Conservation (phyloP, 345 rosid genomes). For the rapeseed (Brassica napus) region DNA sequence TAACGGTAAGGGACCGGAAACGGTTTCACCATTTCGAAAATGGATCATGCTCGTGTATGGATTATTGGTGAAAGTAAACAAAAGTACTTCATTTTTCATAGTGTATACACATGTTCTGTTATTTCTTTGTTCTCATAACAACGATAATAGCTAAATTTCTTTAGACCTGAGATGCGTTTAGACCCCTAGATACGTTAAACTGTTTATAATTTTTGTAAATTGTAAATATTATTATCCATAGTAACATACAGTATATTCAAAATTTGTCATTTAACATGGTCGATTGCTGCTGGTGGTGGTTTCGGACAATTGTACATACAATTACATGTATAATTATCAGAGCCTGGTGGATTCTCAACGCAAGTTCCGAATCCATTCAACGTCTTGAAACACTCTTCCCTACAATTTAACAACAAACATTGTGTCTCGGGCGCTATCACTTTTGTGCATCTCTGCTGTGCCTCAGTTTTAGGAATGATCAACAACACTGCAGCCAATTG, state of each 20-base stretch:
- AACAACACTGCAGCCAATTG: background rate
- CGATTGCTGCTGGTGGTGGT: background rate
- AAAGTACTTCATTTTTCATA: slow-evolving; percentile 13
- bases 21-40: slow-evolving; percentile 55
- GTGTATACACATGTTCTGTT: slow-evolving; percentile 15
- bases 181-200: background rate
- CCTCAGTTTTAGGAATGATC: slow-evolving; percentile 17
- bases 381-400: background rate
- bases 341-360: slow-evolving; percentile 10
- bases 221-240: background rate
- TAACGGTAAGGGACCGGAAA: slow-evolving; percentile 60
- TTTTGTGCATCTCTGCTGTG: background rate
- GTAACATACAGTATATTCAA: background rate
- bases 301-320: slow-evolving; percentile 9
- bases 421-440: background rate
- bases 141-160: background rate
- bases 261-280: background rate
- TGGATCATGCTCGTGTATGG: background rate
- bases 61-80: slow-evolving; percentile 49
- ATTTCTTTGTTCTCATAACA: background rate
- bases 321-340: background rate
- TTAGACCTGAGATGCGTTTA: background rate
- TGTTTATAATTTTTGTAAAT: background rate
- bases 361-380: slow-evolving; percentile 23
- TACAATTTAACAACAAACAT: slow-evolving; percentile 19